Percentiles rank a stretch among this genome's conserved stretches.
Conservation (phyloP, 331 rosid species). For the Dryas integrifolia region DNA sequence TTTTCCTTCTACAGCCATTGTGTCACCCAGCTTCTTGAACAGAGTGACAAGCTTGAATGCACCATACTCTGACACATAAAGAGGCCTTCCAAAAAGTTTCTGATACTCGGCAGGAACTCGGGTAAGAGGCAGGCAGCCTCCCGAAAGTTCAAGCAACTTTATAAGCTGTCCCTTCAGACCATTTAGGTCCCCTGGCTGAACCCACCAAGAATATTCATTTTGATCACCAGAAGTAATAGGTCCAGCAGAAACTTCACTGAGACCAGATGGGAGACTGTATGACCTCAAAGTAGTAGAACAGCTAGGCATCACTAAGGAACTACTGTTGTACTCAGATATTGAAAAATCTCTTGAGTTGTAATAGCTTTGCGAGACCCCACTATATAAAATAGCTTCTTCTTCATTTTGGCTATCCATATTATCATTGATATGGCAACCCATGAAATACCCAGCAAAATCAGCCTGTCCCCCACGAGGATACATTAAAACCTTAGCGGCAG, state of each 20-base stretch:
- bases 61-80: slow-evolving; percentile 68
- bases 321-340: slow-evolving; percentile 53
- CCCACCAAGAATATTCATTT: slow-evolving; percentile 63
- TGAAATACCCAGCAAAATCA: slow-evolving; percentile 60
- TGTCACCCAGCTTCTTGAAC: slow-evolving; percentile 81
- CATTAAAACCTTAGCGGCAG: slow-evolving; percentile 50
- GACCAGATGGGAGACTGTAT: slow-evolving; percentile 64
- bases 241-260: slow-evolving; percentile 59
- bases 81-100: slow-evolving; percentile 66
- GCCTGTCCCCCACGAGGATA: slow-evolving; percentile 50
- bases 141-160: slow-evolving; percentile 70
- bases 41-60: slow-evolving; percentile 67
- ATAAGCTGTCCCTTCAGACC: slow-evolving; percentile 74
- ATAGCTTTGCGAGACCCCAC: slow-evolving; percentile 68
- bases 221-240: slow-evolving; percentile 42
- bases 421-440: slow-evolving; percentile 67
- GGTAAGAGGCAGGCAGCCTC: slow-evolving; percentile 67
- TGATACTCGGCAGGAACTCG: slow-evolving; percentile 78
- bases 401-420: slow-evolving; percentile 54
- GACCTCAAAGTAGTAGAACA: slow-evolving; percentile 54
- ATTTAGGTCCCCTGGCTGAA: slow-evolving; percentile 85
- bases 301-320: slow-evolving; percentile 38
- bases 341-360: slow-evolving; percentile 63
- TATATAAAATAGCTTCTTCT: slow-evolving; percentile 75
- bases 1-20: slow-evolving; percentile 66